Evolutionary conservation across 768 basidiomycete genomes (phyloP), one percentile per base, ranked within the genome.

Genomic region (Lentinula detonsa): DNA sequence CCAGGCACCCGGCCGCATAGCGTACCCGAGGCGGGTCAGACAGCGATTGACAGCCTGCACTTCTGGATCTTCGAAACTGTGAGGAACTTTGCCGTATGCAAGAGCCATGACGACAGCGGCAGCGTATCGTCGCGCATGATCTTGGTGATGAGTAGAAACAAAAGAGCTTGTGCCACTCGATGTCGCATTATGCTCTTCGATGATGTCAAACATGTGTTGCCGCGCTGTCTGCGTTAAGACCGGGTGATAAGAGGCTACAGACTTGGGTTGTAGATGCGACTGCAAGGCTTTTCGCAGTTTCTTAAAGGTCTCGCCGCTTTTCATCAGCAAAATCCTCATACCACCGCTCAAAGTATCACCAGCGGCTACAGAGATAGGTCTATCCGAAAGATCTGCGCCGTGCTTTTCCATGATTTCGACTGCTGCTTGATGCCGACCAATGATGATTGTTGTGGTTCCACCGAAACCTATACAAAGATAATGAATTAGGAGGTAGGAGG

Each of bases 381-480:
- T 73, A 65, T 86, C 85, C 0, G 78, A 80, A n/a, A 82, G 70
- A 4, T 74, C 63, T 4, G 81, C 78, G n/a, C 85, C 85, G 64
- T 86, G 82, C 56, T 82, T 82, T 66, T 87, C 85, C 84, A 87
- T 83, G 60, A 87, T 81, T 21, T 87, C 85, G 0, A 85, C 76
- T 0, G 85, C 85, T 40, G 84, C 84, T 69, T 85, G 69, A 54
- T 82, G 67, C 4, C 82, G 72, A 0, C 81, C 81, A 33, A 85
- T 74, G 50, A 86, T 74, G 59, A 83, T 69, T 48, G 76, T 73
- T 9, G 72, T 75, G 9, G 70, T 71, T 11, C 55, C 55, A 16
- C 55, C 55, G 11, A 56, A 18, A 2, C 55, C 55, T 56, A 43
- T 5, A 18, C 7, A 28, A 23, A 13, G 15, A n/a, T 13, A 43